Base-by-base conservation (phyloP, 164 flowering plant species). In the Magnolia changhungtana region DNA sequence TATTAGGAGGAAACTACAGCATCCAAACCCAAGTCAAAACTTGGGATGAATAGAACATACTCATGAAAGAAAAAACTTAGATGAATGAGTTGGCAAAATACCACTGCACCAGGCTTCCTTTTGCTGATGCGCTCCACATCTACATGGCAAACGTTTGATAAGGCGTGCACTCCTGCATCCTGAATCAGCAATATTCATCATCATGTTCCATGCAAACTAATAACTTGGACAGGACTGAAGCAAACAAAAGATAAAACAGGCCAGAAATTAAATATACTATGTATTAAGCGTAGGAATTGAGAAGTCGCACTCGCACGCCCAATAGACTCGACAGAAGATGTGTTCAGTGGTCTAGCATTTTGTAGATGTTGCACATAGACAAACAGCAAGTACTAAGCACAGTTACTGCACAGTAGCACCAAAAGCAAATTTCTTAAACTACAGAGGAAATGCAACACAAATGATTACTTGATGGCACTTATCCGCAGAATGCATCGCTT, bases 141-240 rank as follows among this genome's bases (percentile, higher is more conserved):
- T 5, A 91, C 98, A 88, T 96, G 99, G 81, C 93, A 96, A 81
- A 92, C 97, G 87, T 96, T 96, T 78, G 97, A 92, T 70, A 94
- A 77, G 50, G 99, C 97, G 86, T 96, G 99, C 19, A 96, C 99
- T 72, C 98, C 99, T 5, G 94, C 91, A 89, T 96, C 99, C 99
- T 96, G 80, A 73, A 78, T 31, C 4, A 31, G 21, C 64, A 64
- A 68, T 68, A 68, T 37, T 37, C 50, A 68, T 10, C 71, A 8
- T 66, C 19, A 55, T 8, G 61, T 55, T 55, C 13, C 18, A 11
- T 11, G 61, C 61, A 55, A 11, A 55, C 18, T 55, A 55, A 3
- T 55, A 5, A 37, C 45, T 37, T 16, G 18, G 61, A 55, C 61
- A 55, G 18, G 18, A 55, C 18, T 55, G 18, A 55, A 55, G 61